Percentiles rank a stretch among this genome's conserved stretches.
Conservation (phyloP, 73 alveolate species). For the Durusdinium trenchii region DNA sequence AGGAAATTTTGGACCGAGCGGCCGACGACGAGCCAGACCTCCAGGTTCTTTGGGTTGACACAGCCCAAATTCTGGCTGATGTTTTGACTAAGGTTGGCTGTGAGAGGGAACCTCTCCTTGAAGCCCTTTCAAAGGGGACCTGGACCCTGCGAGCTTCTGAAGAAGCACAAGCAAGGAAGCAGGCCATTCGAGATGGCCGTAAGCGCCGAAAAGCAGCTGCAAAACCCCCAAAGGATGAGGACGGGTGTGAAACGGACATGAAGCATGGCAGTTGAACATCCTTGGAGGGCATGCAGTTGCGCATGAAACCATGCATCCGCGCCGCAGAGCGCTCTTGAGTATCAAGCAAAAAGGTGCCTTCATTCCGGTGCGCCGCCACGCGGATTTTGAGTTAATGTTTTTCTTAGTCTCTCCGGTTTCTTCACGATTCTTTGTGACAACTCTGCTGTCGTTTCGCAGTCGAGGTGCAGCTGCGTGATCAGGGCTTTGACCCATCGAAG, state of each 20-base stretch:
- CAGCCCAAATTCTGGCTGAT: constrained; percentile 14
- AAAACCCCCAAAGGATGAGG: no score
- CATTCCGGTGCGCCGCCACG: no score
- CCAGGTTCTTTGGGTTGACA: background rate
- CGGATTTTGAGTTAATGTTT: no score
- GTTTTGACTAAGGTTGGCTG: constrained; percentile 23
- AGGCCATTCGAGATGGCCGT: background rate
- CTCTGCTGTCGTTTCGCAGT: no score
- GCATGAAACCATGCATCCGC: no score
- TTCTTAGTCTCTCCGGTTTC: no score
- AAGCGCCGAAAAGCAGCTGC: background rate
- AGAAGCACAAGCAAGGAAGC: background rate
- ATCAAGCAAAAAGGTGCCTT: no score
- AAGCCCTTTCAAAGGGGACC: background rate
- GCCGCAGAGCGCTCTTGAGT: no score
- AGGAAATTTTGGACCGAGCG: background rate
- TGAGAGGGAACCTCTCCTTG: constrained; percentile 1
- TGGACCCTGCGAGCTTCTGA: background rate
- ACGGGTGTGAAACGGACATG: no score
- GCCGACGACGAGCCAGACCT: background rate
- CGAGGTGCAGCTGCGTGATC: constrained; percentile 69
- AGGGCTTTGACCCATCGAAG: constrained; percentile 90
- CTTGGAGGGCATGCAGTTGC: no score
- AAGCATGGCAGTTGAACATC: no score
- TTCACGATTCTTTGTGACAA: no score